Percentiles rank a stretch among this genome's conserved stretches.
These are phyloP conservation scores for Reticulascus tulasneorum DNA, from an alignment of 2,329 filamentous ascomycete genomes.

Conservation along the genomic window DNA sequence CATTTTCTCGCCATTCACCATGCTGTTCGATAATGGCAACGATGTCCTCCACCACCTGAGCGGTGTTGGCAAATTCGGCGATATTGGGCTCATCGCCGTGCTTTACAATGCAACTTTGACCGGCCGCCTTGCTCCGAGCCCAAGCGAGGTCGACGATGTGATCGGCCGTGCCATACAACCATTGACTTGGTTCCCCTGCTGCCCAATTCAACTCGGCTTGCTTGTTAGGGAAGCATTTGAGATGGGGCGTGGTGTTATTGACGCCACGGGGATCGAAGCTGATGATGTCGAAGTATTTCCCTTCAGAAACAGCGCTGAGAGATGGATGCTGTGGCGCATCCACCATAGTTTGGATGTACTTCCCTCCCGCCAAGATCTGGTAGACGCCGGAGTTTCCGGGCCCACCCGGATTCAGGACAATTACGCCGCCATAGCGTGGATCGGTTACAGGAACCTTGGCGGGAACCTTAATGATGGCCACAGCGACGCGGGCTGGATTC, in stretches of 20 bases:
- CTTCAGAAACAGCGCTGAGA: not conserved
- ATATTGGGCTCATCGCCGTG: slow-evolving; percentile 18
- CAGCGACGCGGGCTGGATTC: slow-evolving; percentile 1
- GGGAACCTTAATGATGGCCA: slow-evolving; percentile 13
- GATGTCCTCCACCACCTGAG: slow-evolving; percentile 45
- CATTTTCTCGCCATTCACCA: slow-evolving; percentile 27
- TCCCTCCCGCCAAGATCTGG: slow-evolving; percentile 9
- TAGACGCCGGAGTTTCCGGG: slow-evolving; percentile 14
- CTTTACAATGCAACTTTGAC: slow-evolving; percentile 13
- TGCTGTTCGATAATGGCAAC: slow-evolving; percentile 41
- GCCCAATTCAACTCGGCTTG: slow-evolving; percentile 3
- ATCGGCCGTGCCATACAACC: slow-evolving; percentile 11
- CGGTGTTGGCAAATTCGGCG: slow-evolving; percentile 35
- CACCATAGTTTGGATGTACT: slow-evolving; percentile 7
- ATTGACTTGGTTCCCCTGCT: not conserved
- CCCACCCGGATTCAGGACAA: slow-evolving; percentile 11
- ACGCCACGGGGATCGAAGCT: slow-evolving; percentile 40
- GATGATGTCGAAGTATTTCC: slow-evolving; percentile 33
- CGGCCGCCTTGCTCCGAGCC: slow-evolving; percentile 18
- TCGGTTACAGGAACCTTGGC: slow-evolving; percentile 13
- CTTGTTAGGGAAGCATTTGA: slow-evolving; percentile 31
- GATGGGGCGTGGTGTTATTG: slow-evolving; percentile 32
- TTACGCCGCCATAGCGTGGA: slow-evolving; percentile 12
- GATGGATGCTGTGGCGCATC: not conserved
- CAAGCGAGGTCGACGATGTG: slow-evolving; percentile 17